These are phyloP conservation scores for Bruguiera hainesii DNA, from an alignment of 441 rosid genomes.

Conservation along the genomic window DNA sequence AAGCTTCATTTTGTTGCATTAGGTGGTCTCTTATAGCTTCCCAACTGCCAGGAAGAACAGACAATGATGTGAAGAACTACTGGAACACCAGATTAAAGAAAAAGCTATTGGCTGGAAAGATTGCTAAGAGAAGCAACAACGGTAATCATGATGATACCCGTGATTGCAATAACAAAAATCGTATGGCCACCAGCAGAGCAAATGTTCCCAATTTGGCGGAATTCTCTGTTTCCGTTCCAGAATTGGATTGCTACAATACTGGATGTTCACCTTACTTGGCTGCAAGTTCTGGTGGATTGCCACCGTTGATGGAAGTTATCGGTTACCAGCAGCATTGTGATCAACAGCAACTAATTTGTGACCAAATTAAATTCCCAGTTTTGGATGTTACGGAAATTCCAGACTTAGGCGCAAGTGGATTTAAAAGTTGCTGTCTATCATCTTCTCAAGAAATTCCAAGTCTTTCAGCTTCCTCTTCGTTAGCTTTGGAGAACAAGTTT, in stretches of 20 bases:
- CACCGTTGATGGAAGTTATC: background rate
- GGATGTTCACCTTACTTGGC: background rate
- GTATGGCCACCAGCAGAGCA: background rate
- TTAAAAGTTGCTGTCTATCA: slow-evolving; percentile 15
- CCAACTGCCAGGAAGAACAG: slow-evolving; percentile 27
- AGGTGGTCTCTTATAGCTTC: slow-evolving; percentile 29
- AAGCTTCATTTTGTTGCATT: background rate
- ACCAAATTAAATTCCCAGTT: slow-evolving; percentile 6
- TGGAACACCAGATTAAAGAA: slow-evolving; percentile 29
- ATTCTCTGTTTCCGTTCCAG: background rate
- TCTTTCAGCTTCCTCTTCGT: slow-evolving; percentile 19
- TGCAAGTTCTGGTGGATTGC: background rate
- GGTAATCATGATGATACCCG: background rate
- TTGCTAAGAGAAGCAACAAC: slow-evolving; percentile 21
- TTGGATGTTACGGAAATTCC: slow-evolving; percentile 13
- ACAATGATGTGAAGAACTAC: slow-evolving; percentile 28
- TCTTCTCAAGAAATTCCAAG: slow-evolving; percentile 27
- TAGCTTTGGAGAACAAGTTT: slow-evolving; percentile 11
- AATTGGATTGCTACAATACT: background rate
- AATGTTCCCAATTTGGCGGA: background rate
- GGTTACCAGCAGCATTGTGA: background rate
- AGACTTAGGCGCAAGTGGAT: slow-evolving; percentile 9
- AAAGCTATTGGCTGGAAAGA: slow-evolving; percentile 4
- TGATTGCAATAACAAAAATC: background rate
- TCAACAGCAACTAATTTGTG: background rate